phyloP scores from a whole-genome alignment of 208 protist species.

The Leishmania tropica region DNA sequence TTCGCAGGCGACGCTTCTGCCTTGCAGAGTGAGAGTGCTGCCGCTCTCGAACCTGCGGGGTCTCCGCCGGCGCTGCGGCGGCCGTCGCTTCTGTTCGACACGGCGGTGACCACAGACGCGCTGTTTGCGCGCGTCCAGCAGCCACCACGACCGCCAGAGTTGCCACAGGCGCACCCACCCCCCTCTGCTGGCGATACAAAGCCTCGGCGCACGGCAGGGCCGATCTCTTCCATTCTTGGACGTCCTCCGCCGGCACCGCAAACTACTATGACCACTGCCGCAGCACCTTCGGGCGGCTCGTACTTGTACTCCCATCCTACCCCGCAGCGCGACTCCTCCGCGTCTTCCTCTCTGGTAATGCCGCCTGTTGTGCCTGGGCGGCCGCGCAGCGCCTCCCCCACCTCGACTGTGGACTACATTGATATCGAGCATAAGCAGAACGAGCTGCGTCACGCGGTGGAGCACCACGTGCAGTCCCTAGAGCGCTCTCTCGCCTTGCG shows the following conservation, averaged over 20 bases:
- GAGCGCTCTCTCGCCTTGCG: constrained; percentile 58
- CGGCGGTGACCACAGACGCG: constrained; percentile 21
- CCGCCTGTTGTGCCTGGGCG: neutral
- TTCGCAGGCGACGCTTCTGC: neutral
- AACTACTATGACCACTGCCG: neutral
- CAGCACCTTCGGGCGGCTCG: neutral
- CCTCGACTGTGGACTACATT: constrained; percentile 56
- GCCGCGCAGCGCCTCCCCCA: constrained; percentile 21
- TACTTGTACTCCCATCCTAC: neutral
- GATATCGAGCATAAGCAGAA: constrained; percentile 86
- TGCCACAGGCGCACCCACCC: neutral
- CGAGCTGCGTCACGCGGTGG: constrained; percentile 80
- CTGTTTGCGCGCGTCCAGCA: constrained; percentile 25
- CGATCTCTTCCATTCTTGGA: constrained; percentile 32
- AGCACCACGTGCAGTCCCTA: constrained; percentile 72
- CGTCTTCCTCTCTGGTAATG: constrained; percentile 11
- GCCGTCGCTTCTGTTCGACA: constrained; percentile 28
- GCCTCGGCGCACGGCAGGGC: constrained; percentile 8
- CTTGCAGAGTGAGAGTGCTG: neutral
- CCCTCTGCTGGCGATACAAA: neutral
- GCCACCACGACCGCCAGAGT: neutral
- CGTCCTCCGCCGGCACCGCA: constrained; percentile 25
- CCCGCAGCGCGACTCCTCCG: constrained; percentile 3
- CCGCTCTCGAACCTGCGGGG: neutral
- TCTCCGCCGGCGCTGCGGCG: constrained; percentile 20